These are phyloP conservation scores for Teratosphaeria epicoccoides DNA, from an alignment of 2,329 filamentous ascomycete genomes.

Conservation along the genomic window DNA sequence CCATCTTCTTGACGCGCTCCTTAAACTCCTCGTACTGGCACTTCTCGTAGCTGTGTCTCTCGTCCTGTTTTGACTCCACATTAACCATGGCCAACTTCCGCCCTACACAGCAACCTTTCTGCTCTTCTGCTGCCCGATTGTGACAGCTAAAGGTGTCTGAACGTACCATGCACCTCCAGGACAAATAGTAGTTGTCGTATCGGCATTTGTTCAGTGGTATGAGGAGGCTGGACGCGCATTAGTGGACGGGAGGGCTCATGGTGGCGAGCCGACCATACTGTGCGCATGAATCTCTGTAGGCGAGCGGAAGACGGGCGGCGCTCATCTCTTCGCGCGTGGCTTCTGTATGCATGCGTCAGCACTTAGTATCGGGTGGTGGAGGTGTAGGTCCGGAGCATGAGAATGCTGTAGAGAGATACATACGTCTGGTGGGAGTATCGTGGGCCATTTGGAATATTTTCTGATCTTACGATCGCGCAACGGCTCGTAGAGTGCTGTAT, in stretches of 20 bases:
- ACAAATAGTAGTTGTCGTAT: slow-evolving; percentile 80
- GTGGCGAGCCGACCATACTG: slow-evolving; percentile 38
- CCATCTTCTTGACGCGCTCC: slow-evolving; percentile 96
- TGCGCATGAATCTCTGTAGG: slow-evolving; percentile 93
- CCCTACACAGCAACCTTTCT: too few relatives aligned
- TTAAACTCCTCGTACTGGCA: slow-evolving; percentile 99
- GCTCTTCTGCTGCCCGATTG: background rate
- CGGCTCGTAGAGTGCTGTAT: background rate
- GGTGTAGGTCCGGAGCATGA: slow-evolving; percentile 1
- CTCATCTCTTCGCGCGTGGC: slow-evolving; percentile 89
- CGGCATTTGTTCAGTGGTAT: slow-evolving; percentile 96
- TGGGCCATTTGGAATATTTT: background rate
- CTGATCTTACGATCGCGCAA: background rate
- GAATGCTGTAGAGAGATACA: background rate
- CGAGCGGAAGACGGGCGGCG: slow-evolving; percentile 73
- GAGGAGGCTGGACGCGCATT: slow-evolving; percentile 44
- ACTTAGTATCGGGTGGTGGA: slow-evolving; percentile 6
- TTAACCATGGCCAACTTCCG: too few relatives aligned
- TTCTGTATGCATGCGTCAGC: slow-evolving; percentile 35
- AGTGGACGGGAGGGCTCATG: background rate
- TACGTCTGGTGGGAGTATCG: background rate
- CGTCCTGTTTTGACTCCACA: slow-evolving; percentile 50
- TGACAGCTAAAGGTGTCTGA: slow-evolving; percentile 3
- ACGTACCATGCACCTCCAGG: slow-evolving; percentile 93
- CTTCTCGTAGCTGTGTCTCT: slow-evolving; percentile 96